These are phyloP conservation scores for Ceratobasidium sp. DNA, from an alignment of 1,284 basidiomycete species.

Conservation along the genomic window DNA sequence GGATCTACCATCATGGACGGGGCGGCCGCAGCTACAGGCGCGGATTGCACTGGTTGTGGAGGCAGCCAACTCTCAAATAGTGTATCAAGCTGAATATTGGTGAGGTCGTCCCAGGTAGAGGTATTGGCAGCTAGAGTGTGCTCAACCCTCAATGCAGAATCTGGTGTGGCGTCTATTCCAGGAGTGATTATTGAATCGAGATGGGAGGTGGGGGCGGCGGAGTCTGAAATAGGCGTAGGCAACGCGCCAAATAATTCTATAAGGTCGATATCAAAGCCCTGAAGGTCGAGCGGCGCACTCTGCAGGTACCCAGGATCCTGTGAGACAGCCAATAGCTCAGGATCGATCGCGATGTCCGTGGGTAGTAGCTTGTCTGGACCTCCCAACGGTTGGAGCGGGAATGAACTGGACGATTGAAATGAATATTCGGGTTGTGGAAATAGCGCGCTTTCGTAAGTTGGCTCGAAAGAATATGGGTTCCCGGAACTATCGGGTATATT, in stretches of 20 bases:
- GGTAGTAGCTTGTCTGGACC: background rate
- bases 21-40: background rate
- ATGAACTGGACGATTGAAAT: background rate
- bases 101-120: constrained; percentile 1
- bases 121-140: background rate
- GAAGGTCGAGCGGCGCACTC: background rate
- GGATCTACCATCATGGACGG: background rate
- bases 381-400: background rate
- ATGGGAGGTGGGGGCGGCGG: background rate
- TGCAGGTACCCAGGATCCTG: constrained; percentile 8
- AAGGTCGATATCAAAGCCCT: constrained; percentile 9
- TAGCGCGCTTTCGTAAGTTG: background rate
- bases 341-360: constrained; percentile 24
- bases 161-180: background rate
- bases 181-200: background rate
- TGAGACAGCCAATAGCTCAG: constrained; percentile 15
- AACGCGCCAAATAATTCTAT: constrained; percentile 16
- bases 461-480: background rate
- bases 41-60: background rate
- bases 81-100: constrained; percentile 1
- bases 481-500: background rate
- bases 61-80: background rate
- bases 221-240: background rate
- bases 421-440: constrained; percentile 5
- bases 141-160: background rate